Base-by-base conservation (phyloP, 768 basidiomycete genomes). In the Lactarius evosmus region DNA sequence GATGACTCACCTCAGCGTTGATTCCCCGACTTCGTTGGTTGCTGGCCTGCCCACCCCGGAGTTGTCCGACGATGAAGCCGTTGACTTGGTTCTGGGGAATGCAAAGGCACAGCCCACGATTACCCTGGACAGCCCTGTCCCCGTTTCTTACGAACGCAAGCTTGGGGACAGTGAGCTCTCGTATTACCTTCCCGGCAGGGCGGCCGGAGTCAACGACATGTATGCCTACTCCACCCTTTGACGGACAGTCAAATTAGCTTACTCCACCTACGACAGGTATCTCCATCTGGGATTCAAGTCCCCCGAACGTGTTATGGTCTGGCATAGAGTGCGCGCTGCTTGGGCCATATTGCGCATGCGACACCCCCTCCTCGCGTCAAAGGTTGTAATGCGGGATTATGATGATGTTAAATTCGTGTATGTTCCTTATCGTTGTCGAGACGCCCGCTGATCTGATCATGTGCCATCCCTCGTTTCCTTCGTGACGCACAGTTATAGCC, bases 151-250 rank as follows among this genome's bases (percentile, higher is more conserved):
- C 60, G 82, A 87, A 70, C 82, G 89, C 29, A 78, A 72, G 61
- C 75, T 94, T 55, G 89, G 90, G 5, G 85, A 90, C 62, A 91
- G 85, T 27, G 91, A 94, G 74, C 73, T 82, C 9, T 90, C 89
- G 1, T 95, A 93, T 74, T 93, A 83, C 72, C 79, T 93, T 11
- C 91, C 89, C 3, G 85, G 86, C 3, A 80, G 92, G n/a, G 86
- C 85, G 51, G 83, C 78, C 58, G 89, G 89, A 5, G 91, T 93
- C 36, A 95, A 95, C 69, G 92, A 95, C 72, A 93, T 95, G 92
- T 91, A 69, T 65, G 84, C 72, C 38, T 17, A 7, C 53, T 44
- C 30, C 63, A 7, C 34, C 33, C 16, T 19, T 46, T 36, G 33
- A 46, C 16, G 9, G 36, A 17, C 17, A 27, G 30, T 22, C 22